Evolutionary conservation across 2,329 filamentous ascomycete genomes (phyloP), one percentile per base, ranked within the genome.

Genomic region (Rhinocladiella similis): DNA sequence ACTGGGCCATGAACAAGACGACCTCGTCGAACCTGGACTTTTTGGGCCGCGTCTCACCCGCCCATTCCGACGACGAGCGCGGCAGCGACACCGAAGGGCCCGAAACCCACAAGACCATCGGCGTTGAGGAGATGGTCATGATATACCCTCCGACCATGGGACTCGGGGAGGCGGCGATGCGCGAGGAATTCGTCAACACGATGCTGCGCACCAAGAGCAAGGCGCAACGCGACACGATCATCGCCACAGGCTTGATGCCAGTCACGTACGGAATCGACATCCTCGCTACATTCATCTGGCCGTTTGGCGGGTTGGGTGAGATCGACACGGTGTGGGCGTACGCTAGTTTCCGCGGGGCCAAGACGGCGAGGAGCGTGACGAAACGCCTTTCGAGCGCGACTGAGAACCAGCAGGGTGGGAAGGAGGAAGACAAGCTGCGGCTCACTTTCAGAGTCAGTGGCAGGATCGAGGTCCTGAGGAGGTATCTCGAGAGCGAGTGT

Each of bases 21-120:
- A 75, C 72, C 20, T 67, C 63, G 5, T 69, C 73, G 3, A 76
- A 73, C 53, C 65, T 77, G 7, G 75, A 77, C 36, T 78, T 78
- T 54, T 63, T 78, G 12, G 74, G 75, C 55, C 70, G 75, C 5
- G 69, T 75, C 3, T 57, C 56, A 5, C 56, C 56, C 1, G 61
- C 69, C 43, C 50, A 64, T 20, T 66, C 68, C 16, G 68, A 70
- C 50, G 68, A 65, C 5, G 62, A 70, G n/a, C 49, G 58, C n/a
- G 67, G 73, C 47, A 56, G 47, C 13, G 60, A 68, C 29, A 12
- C 29, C 29, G 29, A 33, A 7, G 29, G 29, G 10, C 7, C 29
- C 6, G 60, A 65, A n/a, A 69, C 69, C 27, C 65, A 70, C 25
- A 71, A 69, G 41, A 71, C 72, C 2, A 67, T 73, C 46, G 66